Evolutionary conservation across 495 filamentous ascomycete genomes (phyloP).

Genomic region (Sporormia fimetaria): DNA sequence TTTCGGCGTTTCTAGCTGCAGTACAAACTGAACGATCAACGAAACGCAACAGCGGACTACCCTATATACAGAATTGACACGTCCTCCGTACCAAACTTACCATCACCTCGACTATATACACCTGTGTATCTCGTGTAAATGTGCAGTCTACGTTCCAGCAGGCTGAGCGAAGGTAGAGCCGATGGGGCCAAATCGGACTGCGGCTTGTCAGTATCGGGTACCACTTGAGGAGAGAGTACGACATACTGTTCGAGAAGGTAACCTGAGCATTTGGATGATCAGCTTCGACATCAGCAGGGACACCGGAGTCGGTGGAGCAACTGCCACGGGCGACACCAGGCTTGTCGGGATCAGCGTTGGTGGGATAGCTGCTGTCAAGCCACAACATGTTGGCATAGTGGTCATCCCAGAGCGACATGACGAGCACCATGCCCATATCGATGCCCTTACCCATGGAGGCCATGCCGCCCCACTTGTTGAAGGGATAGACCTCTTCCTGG

Average conservation of each 20-base stretch:
- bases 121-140: too few species aligned
- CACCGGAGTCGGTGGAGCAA: conserved; percentile 50
- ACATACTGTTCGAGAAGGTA: conserved; percentile 53
- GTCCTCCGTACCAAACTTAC: too few species aligned
- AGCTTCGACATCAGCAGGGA: conserved; percentile 48
- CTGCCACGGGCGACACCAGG: conserved; percentile 60
- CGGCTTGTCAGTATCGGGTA: too few species aligned
- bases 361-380: conserved; percentile 37
- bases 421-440: conserved; percentile 55
- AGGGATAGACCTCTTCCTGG: conserved; percentile 45
- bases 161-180: too few species aligned
- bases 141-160: too few species aligned
- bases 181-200: too few species aligned
- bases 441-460: conserved; percentile 46
- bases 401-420: conserved; percentile 72
- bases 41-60: too few species aligned
- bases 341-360: conserved; percentile 34
- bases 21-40: too few species aligned
- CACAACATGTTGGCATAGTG: conserved; percentile 69
- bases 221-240: too few species aligned
- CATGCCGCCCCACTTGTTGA: conserved; percentile 50
- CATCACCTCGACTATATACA: too few species aligned
- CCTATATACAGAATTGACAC: too few species aligned
- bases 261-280: conserved; percentile 44
- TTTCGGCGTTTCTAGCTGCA: too few species aligned